phyloP scores from a whole-genome alignment of 352 stramenopile species.

The Globisporangium mamillatum region DNA sequence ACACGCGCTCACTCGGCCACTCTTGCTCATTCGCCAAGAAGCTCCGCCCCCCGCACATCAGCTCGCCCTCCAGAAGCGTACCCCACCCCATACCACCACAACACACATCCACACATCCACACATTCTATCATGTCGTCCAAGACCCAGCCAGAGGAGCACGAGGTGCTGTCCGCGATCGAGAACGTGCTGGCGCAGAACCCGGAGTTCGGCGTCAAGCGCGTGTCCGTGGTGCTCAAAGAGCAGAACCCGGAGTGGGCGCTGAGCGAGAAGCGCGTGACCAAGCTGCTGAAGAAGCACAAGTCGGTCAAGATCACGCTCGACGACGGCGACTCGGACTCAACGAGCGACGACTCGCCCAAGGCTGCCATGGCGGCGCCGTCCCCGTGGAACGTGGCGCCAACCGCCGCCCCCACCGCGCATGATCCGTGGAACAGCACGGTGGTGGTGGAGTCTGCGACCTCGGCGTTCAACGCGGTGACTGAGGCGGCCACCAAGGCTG shows the following conservation, averaged over 20 bases:
- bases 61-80: background rate
- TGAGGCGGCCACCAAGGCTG: conserved; percentile 19
- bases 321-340: conserved; percentile 22
- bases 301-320: conserved; percentile 36
- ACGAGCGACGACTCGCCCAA: conserved; percentile 17
- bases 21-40: conserved; percentile 13
- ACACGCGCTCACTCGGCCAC: background rate
- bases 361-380: conserved; percentile 25
- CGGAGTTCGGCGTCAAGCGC: conserved; percentile 71
- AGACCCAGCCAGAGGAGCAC: conserved; percentile 59
- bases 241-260: conserved; percentile 62
- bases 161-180: conserved; percentile 61
- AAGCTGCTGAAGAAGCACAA: conserved; percentile 76
- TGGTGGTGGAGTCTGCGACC: conserved; percentile 14
- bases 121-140: conserved; percentile 35
- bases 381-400: conserved; percentile 54
- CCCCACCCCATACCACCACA: background rate
- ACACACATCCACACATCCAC: background rate
- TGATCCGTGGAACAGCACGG: conserved; percentile 57
- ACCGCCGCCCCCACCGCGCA: conserved; percentile 10
- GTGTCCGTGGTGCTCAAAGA: conserved; percentile 57
- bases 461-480: conserved; percentile 16
- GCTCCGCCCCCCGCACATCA: conserved; percentile 1
- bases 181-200: conserved; percentile 50
- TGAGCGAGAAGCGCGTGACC: conserved; percentile 74